These are phyloP conservation scores for Apiospora pterosperma DNA, from an alignment of 2,329 filamentous ascomycete species.

Conservation along the genomic window DNA sequence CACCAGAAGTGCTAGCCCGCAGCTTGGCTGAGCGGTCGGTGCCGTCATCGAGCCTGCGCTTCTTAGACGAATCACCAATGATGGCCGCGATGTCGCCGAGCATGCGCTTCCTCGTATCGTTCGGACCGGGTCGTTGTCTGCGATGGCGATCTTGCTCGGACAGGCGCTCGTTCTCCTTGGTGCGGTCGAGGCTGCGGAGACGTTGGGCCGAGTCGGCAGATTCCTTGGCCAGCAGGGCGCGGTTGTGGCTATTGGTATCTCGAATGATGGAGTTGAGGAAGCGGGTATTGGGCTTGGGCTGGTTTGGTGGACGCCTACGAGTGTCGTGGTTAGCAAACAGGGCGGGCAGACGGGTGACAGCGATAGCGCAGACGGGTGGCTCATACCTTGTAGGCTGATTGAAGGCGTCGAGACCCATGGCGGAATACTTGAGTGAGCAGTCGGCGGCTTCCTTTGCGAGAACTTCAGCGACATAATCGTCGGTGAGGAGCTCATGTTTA, in stretches of 20 bases:
- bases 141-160: slow-evolving; percentile 26
- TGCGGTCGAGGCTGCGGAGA: slow-evolving; percentile 57
- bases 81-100: slow-evolving; percentile 60
- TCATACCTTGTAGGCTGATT: slow-evolving; percentile 42
- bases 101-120: slow-evolving; percentile 54
- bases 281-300: slow-evolving; percentile 85
- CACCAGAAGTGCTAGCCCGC: not conserved
- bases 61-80: slow-evolving; percentile 41
- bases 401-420: slow-evolving; percentile 68
- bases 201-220: slow-evolving; percentile 73
- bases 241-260: slow-evolving; percentile 86
- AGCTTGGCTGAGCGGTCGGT: slow-evolving; percentile 10
- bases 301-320: slow-evolving; percentile 54
- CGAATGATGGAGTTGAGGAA: slow-evolving; percentile 87
- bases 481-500: slow-evolving; percentile 51
- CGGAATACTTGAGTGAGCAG: slow-evolving; percentile 69
- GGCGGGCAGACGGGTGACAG: slow-evolving; percentile 1
- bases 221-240: slow-evolving; percentile 79
- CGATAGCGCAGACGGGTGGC: not conserved
- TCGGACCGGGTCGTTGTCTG: slow-evolving; percentile 41
- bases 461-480: slow-evolving; percentile 78
- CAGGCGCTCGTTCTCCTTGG: slow-evolving; percentile 39
- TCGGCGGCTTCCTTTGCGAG: slow-evolving; percentile 76
- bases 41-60: slow-evolving; percentile 26
- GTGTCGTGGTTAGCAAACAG: not conserved